These are phyloP conservation scores for Dendrostoma leiphaemia DNA, from an alignment of 2,329 filamentous ascomycete genomes.

Conservation along the genomic window DNA sequence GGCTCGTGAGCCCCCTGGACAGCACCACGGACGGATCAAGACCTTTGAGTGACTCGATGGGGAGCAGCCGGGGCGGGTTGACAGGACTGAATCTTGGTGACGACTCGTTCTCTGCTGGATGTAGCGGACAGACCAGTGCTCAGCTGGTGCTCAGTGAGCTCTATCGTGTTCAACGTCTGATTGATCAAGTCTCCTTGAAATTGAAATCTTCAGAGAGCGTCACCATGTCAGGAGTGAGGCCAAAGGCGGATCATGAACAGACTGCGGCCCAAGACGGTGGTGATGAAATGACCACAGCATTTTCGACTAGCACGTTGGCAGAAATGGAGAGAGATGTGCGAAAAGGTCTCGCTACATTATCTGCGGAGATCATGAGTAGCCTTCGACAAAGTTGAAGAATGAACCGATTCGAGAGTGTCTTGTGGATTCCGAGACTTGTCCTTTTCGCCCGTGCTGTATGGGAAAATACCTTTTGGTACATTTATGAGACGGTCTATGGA, in stretches of 20 bases:
- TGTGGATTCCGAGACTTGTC: no score
- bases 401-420: no score
- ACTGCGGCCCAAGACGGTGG: not conserved
- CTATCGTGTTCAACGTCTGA: conserved; percentile 29
- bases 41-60: not conserved
- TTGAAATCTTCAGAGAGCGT: not conserved
- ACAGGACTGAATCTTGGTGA: not conserved
- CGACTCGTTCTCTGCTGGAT: not conserved
- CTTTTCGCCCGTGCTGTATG: no score
- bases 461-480: no score
- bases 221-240: not conserved
- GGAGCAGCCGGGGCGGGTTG: not conserved
- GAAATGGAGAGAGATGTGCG: conserved; percentile 23
- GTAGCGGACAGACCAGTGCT: not conserved
- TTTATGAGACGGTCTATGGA: no score
- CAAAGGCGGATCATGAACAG: not conserved
- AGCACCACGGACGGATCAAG: not conserved
- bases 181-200: conserved; percentile 26
- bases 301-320: conserved; percentile 14
- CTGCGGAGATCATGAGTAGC: conserved; percentile 17
- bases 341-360: conserved; percentile 18
- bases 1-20: not conserved
- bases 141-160: conserved; percentile 33
- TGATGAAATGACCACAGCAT: not conserved
- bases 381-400: conserved; percentile 7